Percentiles rank a stretch among this genome's conserved stretches.
Conservation (phyloP, 805 yeast species). For the Barnettozyma sucrosica region DNA sequence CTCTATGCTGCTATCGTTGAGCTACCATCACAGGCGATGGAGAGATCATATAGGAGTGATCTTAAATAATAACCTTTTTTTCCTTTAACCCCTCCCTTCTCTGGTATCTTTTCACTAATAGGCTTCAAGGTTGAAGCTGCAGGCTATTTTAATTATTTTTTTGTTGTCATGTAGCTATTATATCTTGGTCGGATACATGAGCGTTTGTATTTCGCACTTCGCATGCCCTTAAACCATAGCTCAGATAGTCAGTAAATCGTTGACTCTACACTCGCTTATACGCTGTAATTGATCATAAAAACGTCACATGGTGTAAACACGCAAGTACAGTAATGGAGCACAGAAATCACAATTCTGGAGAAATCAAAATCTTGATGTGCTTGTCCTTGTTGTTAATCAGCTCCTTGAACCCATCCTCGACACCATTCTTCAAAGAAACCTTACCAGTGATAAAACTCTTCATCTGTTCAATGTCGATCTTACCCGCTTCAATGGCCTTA, state of each 20-base stretch:
- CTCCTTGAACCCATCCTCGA: conserved; percentile 38
- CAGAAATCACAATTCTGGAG: neutral
- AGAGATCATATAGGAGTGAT: neutral
- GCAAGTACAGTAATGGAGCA: no score
- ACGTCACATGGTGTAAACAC: no score
- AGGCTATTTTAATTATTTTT: neutral
- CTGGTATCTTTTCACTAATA: no score
- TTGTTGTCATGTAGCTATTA: no score
- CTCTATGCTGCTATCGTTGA: neutral
- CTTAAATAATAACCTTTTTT: no score
- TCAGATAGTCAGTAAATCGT: no score
- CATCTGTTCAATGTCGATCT: conserved; percentile 31
- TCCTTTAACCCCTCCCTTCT: no score
- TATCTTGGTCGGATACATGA: no score
- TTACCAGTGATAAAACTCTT: conserved; percentile 35
- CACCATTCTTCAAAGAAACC: conserved; percentile 34
- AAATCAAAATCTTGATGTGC: conserved; percentile 40
- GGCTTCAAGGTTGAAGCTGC: neutral
- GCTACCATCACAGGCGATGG: neutral
- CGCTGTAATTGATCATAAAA: no score
- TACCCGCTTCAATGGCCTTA: conserved; percentile 33
- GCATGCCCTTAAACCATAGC: no score
- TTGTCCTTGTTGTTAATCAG: conserved; percentile 37
- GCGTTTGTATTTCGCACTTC: no score
- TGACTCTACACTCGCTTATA: no score